Evolutionary conservation across 805 yeast genomes (phyloP).

Genomic region (Komagataella populi): DNA sequence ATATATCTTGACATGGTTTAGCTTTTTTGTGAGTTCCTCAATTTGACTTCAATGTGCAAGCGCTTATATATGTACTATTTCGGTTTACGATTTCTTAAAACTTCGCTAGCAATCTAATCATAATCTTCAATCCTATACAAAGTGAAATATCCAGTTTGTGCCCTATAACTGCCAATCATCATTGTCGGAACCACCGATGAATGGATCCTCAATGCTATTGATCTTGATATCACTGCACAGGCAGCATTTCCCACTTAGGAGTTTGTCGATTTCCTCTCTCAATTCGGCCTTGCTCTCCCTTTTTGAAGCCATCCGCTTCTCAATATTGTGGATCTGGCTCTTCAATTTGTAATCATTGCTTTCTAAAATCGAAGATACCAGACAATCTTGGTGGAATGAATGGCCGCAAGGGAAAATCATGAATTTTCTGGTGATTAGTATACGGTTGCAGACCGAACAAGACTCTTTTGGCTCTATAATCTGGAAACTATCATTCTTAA

Average conservation of each 20-base stretch:
- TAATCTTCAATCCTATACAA: neutral
- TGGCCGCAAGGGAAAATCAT: conserved; percentile 84
- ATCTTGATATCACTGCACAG: conserved; percentile 68
- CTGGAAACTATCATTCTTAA: conserved; percentile 38
- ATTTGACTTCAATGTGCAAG: neutral
- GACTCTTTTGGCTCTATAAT: conserved; percentile 75
- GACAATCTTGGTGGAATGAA: conserved; percentile 79
- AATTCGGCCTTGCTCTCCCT: conserved; percentile 18
- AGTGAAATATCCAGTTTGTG: too few relatives aligned
- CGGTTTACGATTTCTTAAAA: neutral
- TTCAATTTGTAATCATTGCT: conserved; percentile 58
- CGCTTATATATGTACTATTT: neutral
- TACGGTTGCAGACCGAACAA: conserved; percentile 57
- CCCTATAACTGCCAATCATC: conserved; percentile 35
- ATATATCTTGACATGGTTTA: conserved; percentile 8
- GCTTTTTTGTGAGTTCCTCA: neutral
- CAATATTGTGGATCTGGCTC: conserved; percentile 43
- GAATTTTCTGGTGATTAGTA: conserved; percentile 62
- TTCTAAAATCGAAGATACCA: conserved; percentile 43
- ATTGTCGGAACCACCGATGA: conserved; percentile 25
- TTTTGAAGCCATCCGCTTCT: conserved; percentile 24
- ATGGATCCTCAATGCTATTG: conserved; percentile 51
- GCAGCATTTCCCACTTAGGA: conserved; percentile 54
- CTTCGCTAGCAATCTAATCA: neutral
- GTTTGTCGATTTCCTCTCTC: conserved; percentile 37